Percentiles rank a stretch among this genome's conserved stretches.
These are phyloP conservation scores for Neofusicoccum sp. DNA, from an alignment of 2,329 filamentous ascomycete species.

Conservation along the genomic window DNA sequence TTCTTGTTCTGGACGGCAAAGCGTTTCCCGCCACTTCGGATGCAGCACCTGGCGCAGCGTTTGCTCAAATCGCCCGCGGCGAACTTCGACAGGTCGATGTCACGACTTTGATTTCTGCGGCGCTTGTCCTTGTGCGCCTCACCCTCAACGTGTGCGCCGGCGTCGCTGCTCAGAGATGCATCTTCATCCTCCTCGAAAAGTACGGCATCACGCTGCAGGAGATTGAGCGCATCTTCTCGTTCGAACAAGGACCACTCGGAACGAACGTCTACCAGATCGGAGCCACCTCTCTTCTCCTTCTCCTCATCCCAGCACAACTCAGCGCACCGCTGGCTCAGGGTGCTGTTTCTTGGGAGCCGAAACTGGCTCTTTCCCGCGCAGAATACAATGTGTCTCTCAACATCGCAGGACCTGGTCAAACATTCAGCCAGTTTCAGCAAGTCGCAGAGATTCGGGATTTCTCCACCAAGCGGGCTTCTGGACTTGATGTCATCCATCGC, in stretches of 20 bases:
- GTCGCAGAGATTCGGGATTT: not conserved
- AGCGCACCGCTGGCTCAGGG: slow-evolving; percentile 13
- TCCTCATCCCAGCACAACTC: slow-evolving; percentile 15
- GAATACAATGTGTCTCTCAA: slow-evolving; percentile 13
- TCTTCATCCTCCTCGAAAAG: slow-evolving; percentile 19
- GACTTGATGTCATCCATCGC: slow-evolving; percentile 8
- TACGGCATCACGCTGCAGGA: slow-evolving; percentile 10
- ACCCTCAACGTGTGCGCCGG: slow-evolving; percentile 9
- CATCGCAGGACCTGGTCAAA: not conserved
- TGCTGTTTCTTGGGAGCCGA: not conserved
- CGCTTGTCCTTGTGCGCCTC: slow-evolving; percentile 14
- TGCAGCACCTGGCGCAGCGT: not conserved
- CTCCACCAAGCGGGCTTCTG: slow-evolving; percentile 13
- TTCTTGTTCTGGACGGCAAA: not conserved
- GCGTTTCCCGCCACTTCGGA: not conserved
- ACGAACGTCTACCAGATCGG: slow-evolving; percentile 1
- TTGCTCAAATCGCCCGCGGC: slow-evolving; percentile 1
- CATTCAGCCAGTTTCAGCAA: not conserved
- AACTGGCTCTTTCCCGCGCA: not conserved
- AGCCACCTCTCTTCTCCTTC: not conserved
- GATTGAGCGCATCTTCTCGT: slow-evolving; percentile 13
- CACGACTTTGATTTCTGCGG: slow-evolving; percentile 11
- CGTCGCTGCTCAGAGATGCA: slow-evolving; percentile 1
- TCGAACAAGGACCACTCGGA: not conserved
- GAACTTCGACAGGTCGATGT: slow-evolving; percentile 13